Evolutionary conservation across 768 basidiomycete species (phyloP).

Genomic region (Lactifluus rugatus): DNA sequence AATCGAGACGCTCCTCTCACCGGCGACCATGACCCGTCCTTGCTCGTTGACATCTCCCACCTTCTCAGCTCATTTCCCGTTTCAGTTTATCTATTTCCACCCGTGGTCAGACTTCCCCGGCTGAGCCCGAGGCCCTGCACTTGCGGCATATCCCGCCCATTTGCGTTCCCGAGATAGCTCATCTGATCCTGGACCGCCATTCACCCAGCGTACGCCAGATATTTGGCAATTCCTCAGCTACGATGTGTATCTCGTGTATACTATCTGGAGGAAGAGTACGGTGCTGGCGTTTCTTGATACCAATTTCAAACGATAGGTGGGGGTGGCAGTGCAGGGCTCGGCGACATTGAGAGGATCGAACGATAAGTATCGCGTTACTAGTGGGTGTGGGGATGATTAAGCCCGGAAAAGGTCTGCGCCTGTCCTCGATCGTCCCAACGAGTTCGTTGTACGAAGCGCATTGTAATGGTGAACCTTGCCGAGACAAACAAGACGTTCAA

Average conservation of each 20-base stretch:
- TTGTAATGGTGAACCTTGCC: conserved; percentile 23
- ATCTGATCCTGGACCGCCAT: conserved; percentile 40
- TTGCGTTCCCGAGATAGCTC: conserved; percentile 33
- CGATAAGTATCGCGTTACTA: conserved; percentile 56
- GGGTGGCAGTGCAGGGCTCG: conserved; percentile 36
- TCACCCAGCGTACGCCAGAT: conserved; percentile 80
- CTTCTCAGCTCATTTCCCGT: conserved; percentile 44
- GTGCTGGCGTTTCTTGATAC: conserved; percentile 48
- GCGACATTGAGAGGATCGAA: conserved; percentile 65
- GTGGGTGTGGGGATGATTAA: conserved; percentile 26
- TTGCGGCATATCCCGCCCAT: conserved; percentile 32
- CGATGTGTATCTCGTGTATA: conserved; percentile 54
- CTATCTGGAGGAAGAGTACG: conserved; percentile 41
- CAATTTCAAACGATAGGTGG: conserved; percentile 48
- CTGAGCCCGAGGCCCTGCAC: conserved; percentile 41
- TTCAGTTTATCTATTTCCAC: too few species aligned
- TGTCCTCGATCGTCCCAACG: not conserved
- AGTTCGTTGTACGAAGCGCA: not conserved
- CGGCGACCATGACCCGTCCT: not conserved
- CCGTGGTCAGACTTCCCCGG: conserved; percentile 35
- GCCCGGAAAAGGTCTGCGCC: conserved; percentile 26
- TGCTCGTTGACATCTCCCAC: conserved; percentile 25
- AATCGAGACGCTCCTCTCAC: conserved; percentile 30
- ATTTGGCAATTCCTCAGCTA: conserved; percentile 48
- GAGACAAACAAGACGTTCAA: conserved; percentile 30